Evolutionary conservation across 1,284 basidiomycete genomes (phyloP), one percentile per base, ranked within the genome.

Genomic region (Calocybe gambosa): DNA sequence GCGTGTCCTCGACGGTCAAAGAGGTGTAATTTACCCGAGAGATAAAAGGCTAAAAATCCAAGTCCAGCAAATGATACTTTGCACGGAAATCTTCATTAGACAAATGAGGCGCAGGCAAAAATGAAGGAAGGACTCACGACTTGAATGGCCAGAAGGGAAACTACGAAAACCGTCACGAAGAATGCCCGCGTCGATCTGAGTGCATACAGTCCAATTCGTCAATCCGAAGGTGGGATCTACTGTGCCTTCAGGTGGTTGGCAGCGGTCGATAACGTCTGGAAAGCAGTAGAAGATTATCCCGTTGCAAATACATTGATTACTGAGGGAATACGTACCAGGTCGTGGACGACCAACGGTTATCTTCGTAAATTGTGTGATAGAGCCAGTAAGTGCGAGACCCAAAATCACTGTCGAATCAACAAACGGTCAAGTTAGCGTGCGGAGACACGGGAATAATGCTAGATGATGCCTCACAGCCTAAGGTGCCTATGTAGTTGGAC

Each of bases 101-200:
- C 5, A 16, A 38, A 5, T 13, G 12, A 8, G 10, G 36, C 29
- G 29, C 29, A 23, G 8, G 39, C 34, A 18, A 26, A 26, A 12
- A 6, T 6, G 5, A 19, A n/a, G 15, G 19, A 20, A 15, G 26
- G 13, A 72, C 78, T 35, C 66, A 92, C 79, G 62, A 58, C 88
- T 90, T 0, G 90, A 82, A 67, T 98, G 95, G 0, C 95, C 95
- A 42, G 89, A 93, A 3, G 91, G 91, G 66, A 99, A 97, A 60
- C 89, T 93, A 56, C 90, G 80, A 73, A 93, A 98, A 0, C 94
- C 94, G 61, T 95, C 92, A 25, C 75, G 69, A 55, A 94, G 63
- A 5, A 82, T 74, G 12, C 60, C 52, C 10, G 62, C 58, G 58
- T 90, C 68, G 0, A 73, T 74, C 55, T 83, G 79, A 0, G 89